phyloP scores from a whole-genome alignment of 495 filamentous ascomycete genomes.

The Aspergillus panamensis region DNA sequence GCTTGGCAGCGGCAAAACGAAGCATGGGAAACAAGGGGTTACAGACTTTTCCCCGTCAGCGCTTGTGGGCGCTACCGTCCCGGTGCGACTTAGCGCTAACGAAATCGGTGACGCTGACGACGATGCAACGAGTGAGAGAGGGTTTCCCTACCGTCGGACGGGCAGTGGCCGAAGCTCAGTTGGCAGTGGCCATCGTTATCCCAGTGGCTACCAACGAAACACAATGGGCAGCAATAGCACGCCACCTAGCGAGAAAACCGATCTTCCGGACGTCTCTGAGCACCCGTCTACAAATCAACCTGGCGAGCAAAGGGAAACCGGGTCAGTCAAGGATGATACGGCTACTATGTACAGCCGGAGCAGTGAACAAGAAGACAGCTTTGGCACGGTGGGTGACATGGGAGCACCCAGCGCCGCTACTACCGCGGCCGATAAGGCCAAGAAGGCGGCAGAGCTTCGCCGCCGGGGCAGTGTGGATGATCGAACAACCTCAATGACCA shows the following conservation, averaged over 20 bases:
- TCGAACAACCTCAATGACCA: slow-evolving; percentile 77
- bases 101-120: slow-evolving; percentile 89
- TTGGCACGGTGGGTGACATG: slow-evolving; percentile 56
- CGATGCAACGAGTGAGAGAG: slow-evolving; percentile 53
- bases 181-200: slow-evolving; percentile 60
- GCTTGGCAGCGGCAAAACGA: slow-evolving; percentile 69
- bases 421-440: slow-evolving; percentile 59
- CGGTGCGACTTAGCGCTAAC: slow-evolving; percentile 85
- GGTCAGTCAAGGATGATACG: slow-evolving; percentile 46
- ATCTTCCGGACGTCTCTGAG: slow-evolving; percentile 51
- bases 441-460: slow-evolving; percentile 69
- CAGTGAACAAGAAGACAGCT: slow-evolving; percentile 53
- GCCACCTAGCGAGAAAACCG: slow-evolving; percentile 52
- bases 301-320: slow-evolving; percentile 35
- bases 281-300: slow-evolving; percentile 47
- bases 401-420: slow-evolving; percentile 37
- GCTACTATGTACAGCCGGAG: slow-evolving; percentile 34
- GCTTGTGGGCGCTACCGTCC: slow-evolving; percentile 73
- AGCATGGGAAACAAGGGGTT: slow-evolving; percentile 69
- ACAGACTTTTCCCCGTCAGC: slow-evolving; percentile 71
- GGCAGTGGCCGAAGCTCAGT: slow-evolving; percentile 77
- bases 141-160: slow-evolving; percentile 64
- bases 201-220: slow-evolving; percentile 50
- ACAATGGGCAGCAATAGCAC: slow-evolving; percentile 68
- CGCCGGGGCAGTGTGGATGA: slow-evolving; percentile 94